Evolutionary conservation across 73 alveolate species (phyloP).

Genomic region (Stentor roeselii): DNA sequence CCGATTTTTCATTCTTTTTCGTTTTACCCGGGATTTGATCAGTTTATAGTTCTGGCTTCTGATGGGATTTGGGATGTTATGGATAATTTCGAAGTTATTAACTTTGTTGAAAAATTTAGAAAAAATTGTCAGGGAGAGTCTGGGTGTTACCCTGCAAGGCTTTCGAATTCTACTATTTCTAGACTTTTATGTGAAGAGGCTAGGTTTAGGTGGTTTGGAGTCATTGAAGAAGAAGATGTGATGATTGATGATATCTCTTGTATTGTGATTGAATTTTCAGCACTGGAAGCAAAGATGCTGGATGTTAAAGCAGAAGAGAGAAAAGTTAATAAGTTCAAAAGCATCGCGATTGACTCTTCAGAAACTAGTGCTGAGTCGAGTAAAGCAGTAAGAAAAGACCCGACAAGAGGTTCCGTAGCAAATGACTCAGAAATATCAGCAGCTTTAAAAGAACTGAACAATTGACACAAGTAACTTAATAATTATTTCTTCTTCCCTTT

Average conservation of each 20-base stretch:
- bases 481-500: conserved; percentile 36
- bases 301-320: background rate
- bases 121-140: background rate
- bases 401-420: background rate
- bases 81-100: conserved; percentile 23
- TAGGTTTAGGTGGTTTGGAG: conserved; percentile 2
- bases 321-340: background rate
- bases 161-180: conserved; percentile 2
- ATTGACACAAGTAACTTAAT: background rate
- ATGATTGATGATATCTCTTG: conserved; percentile 30
- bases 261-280: conserved; percentile 22
- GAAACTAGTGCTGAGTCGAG: background rate
- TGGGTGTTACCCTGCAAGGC: background rate
- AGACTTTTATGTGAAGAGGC: conserved; percentile 31
- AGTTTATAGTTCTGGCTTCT: conserved; percentile 40
- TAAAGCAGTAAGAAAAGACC: background rate
- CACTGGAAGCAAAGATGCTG: background rate
- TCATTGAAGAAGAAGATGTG: conserved; percentile 21
- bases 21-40: background rate
- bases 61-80: conserved; percentile 53
- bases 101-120: background rate
- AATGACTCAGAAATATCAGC: background rate
- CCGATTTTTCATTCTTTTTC: conserved; percentile 39
- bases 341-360: background rate
- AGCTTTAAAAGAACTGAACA: background rate